Conservation (phyloP, 176 grass and related monocot genomes). For the Eragrostis curvula region DNA sequence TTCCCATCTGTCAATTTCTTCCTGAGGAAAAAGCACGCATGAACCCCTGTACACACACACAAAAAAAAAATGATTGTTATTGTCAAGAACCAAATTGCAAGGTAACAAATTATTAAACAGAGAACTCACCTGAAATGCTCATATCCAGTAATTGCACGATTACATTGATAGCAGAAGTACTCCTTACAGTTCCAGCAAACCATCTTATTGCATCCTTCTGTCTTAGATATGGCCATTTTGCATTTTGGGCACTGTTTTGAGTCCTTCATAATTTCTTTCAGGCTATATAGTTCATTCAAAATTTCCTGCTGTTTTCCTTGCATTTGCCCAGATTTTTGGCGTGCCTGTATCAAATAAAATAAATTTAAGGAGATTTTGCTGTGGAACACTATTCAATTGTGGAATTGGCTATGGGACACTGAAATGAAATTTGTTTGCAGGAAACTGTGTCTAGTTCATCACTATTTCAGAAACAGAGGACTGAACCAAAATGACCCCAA, state of each 20-base stretch:
- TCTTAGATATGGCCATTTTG: constrained; percentile 80
- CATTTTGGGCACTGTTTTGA: constrained; percentile 74
- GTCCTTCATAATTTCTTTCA: constrained; percentile 74
- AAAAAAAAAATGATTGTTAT: constrained; percentile 32
- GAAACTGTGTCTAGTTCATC: no score
- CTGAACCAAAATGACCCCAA: neutral
- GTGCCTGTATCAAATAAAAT: constrained; percentile 45
- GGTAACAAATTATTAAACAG: constrained; percentile 24
- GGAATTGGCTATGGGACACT: no score
- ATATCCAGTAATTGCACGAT: constrained; percentile 70
- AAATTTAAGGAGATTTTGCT: no score
- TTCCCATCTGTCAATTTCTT: constrained; percentile 77
- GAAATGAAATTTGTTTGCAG: no score
- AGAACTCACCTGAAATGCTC: constrained; percentile 76
- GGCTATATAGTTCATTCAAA: constrained; percentile 64
- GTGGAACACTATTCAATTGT: no score
- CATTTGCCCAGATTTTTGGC: constrained; percentile 51
- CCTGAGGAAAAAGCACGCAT: constrained; percentile 66
- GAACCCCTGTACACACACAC: constrained; percentile 41
- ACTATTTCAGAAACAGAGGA: neutral
- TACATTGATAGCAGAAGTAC: constrained; percentile 84
- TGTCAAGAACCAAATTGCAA: constrained; percentile 31
- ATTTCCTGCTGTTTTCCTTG: constrained; percentile 52
- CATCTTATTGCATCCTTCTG: constrained; percentile 92
- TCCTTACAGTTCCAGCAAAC: constrained; percentile 60